Conservation (phyloP, 2,329 filamentous ascomycete species). For the Cercospora janseana region DNA sequence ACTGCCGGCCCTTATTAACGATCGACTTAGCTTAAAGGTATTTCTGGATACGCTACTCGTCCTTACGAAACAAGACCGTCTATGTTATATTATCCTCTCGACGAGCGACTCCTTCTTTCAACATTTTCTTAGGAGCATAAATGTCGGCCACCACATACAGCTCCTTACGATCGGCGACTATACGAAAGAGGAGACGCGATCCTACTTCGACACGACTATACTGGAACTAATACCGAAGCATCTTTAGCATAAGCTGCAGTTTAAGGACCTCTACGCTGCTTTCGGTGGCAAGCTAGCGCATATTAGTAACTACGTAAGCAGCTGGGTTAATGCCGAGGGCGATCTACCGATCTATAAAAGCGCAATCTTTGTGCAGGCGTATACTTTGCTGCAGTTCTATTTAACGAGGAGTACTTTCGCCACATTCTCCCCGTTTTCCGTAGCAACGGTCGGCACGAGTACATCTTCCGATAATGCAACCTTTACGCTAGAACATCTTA, state of each 20-base stretch:
- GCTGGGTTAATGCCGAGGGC: constrained; percentile 20
- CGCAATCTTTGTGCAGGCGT: constrained; percentile 24
- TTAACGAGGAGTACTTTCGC: constrained; percentile 19
- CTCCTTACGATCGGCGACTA: constrained; percentile 24
- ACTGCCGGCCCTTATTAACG: constrained; percentile 21
- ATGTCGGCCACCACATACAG: constrained; percentile 25
- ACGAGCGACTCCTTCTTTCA: constrained; percentile 27
- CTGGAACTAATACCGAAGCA: constrained; percentile 15
- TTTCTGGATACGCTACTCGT: constrained; percentile 25
- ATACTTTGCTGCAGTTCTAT: constrained; percentile 24
- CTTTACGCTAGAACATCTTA: constrained; percentile 19
- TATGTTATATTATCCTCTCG: constrained; percentile 24
- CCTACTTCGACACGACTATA: constrained; percentile 19
- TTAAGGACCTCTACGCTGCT: constrained; percentile 22
- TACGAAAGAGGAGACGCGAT: constrained; percentile 19
- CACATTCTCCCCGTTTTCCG: constrained; percentile 21
- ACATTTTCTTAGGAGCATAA: constrained; percentile 25
- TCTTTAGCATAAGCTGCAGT: constrained; percentile 17
- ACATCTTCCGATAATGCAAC: constrained; percentile 16
- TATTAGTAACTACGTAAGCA: constrained; percentile 24
- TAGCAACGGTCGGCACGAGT: constrained; percentile 16
- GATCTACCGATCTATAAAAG: constrained; percentile 19
- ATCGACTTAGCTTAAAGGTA: constrained; percentile 22
- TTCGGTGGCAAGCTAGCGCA: constrained; percentile 25
- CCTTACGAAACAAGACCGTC: constrained; percentile 24